Conservation (phyloP, 805 yeast species). For the Yueomyces sp. region DNA sequence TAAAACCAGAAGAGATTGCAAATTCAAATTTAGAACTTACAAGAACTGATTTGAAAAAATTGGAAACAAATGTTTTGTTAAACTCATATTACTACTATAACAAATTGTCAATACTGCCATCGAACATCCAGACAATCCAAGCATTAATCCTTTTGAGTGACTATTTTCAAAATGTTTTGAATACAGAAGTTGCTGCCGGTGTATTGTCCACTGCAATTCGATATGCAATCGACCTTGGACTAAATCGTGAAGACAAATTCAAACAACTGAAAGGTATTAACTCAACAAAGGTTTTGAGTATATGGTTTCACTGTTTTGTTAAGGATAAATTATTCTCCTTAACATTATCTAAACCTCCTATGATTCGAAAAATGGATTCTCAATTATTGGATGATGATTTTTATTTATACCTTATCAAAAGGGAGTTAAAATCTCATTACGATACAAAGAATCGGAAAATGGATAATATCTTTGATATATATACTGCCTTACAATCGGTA, state of each 20-base stretch:
- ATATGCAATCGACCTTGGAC: constrained; percentile 43
- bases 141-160: constrained; percentile 36
- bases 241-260: constrained; percentile 37
- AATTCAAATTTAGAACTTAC: background rate
- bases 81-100: constrained; percentile 42
- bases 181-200: constrained; percentile 30
- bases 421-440: constrained; percentile 3
- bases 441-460: constrained; percentile 4
- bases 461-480: constrained; percentile 5
- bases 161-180: constrained; percentile 24
- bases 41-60: constrained; percentile 7
- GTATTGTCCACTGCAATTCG: constrained; percentile 35
- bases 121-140: constrained; percentile 18
- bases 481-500: constrained; percentile 8
- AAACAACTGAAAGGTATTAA: constrained; percentile 27
- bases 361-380: constrained; percentile 11
- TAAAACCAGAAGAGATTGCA: constrained; percentile 8
- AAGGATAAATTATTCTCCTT: constrained; percentile 13
- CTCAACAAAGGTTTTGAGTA: constrained; percentile 23
- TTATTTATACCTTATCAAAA: constrained; percentile 10
- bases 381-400: constrained; percentile 5
- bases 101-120: constrained; percentile 26
- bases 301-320: constrained; percentile 35
- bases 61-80: constrained; percentile 22
- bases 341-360: constrained; percentile 11